Evolutionary conservation across 139 green algal genomes (phyloP).

Genomic region (Mesotaenium endlicherianum): DNA sequence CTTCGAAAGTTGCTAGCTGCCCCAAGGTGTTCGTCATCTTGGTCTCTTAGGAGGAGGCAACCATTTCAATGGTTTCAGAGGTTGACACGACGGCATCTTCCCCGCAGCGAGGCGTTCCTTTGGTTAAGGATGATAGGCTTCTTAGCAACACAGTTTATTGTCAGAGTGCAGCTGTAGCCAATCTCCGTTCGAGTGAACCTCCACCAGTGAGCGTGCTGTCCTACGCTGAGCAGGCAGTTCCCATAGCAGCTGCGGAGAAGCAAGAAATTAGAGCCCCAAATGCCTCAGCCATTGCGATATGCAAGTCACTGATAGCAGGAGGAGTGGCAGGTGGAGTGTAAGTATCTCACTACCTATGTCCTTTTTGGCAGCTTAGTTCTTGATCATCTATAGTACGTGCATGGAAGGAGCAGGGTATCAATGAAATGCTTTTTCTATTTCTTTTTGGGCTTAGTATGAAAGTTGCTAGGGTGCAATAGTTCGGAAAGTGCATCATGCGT

Average conservation of each 20-base stretch:
- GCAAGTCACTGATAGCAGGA: conserved; percentile 25
- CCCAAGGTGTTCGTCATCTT: too few species aligned
- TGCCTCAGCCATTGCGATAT: not conserved
- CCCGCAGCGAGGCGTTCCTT: not conserved
- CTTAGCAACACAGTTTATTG: not conserved
- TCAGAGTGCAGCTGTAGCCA: not conserved
- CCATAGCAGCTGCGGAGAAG: not conserved
- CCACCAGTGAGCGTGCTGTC: not conserved
- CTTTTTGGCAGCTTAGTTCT: not conserved
- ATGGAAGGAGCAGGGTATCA: not conserved
- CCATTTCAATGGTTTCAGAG: conserved; percentile 12
- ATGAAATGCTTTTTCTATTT: not conserved
- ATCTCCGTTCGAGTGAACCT: not conserved
- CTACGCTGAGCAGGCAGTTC: not conserved
- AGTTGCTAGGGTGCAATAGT: not conserved
- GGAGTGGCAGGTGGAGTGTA: conserved; percentile 37
- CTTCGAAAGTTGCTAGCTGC: too few species aligned
- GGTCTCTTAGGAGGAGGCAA: too few species aligned
- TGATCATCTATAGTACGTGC: not conserved
- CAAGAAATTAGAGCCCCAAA: not conserved
- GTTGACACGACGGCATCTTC: not conserved
- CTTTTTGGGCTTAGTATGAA: not conserved
- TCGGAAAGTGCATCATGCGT: not conserved
- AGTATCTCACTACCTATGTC: not conserved
- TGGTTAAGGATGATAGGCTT: not conserved